Percentiles rank a stretch among this genome's conserved stretches.
phyloP scores from a whole-genome alignment of 208 protist species.

The Acanthamoeba castellanii region DNA sequence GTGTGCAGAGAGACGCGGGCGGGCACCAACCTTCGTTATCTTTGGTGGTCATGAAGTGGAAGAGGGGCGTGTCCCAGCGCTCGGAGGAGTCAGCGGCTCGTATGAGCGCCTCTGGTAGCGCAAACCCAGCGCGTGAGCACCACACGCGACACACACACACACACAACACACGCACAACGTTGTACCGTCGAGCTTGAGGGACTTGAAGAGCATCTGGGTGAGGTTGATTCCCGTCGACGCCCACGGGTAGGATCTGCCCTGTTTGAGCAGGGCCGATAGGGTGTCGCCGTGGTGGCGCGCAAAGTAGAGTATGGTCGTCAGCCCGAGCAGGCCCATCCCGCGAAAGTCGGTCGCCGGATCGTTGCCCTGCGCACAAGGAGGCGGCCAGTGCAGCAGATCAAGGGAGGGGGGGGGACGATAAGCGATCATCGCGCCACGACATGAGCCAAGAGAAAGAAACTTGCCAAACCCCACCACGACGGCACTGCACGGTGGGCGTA shows the following conservation, averaged over 20 bases:
- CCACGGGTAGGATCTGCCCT: conserved; percentile 10
- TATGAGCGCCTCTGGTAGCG: neutral
- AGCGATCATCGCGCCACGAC: too few species aligned
- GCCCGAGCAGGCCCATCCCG: conserved; percentile 90
- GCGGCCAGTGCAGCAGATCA: too few species aligned
- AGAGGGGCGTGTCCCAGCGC: conserved; percentile 30
- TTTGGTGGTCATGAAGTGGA: conserved; percentile 39
- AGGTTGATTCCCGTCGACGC: conserved; percentile 49
- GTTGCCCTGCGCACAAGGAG: conserved; percentile 24
- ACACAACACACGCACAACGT: neutral
- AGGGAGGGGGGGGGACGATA: too few species aligned
- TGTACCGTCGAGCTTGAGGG: conserved; percentile 33
- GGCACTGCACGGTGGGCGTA: neutral
- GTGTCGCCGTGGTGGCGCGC: conserved; percentile 26
- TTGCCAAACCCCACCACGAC: too few species aligned
- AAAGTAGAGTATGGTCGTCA: conserved; percentile 91
- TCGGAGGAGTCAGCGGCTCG: neutral
- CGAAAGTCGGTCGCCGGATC: conserved; percentile 93
- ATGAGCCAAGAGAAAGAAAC: too few species aligned
- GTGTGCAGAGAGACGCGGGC: neutral
- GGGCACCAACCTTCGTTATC: neutral
- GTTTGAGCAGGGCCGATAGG: neutral
- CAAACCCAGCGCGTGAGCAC: too few species aligned
- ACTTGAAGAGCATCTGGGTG: conserved; percentile 57
- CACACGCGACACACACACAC: neutral